A percentile compares a stretch with the other conserved stretches of the same genome.
Evolutionary conservation across 2,329 filamentous ascomycete species (phyloP).

Genomic region (Fusarium longipes): DNA sequence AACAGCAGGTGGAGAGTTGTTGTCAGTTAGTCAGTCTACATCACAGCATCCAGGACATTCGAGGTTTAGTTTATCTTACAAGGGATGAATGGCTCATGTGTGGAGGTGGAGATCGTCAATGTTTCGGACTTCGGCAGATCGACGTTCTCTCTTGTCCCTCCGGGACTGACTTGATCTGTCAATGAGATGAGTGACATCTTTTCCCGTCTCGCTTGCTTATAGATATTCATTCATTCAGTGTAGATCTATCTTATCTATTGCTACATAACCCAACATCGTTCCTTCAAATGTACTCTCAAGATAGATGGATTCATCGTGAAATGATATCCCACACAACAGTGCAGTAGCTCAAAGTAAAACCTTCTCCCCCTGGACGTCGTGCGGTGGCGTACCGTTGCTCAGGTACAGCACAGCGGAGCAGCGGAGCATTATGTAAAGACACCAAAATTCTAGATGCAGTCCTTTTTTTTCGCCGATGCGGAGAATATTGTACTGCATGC

Average conservation of each 20-base stretch:
- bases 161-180: neutral
- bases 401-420: constrained; percentile 8
- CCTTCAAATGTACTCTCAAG: neutral
- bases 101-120: constrained; percentile 3
- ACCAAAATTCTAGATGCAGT: constrained; percentile 18
- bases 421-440: neutral
- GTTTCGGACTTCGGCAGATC: constrained; percentile 32
- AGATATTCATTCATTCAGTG: neutral
- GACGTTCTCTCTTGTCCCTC: constrained; percentile 8
- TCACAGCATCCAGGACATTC: neutral
- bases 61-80: neutral
- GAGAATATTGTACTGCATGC: neutral
- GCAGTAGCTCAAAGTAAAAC: neutral
- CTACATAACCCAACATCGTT: neutral
- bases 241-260: neutral
- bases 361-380: neutral
- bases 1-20: neutral
- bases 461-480: neutral
- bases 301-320: neutral
- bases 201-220: neutral
- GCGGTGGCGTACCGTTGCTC: neutral
- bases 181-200: neutral
- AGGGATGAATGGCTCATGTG: neutral
- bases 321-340: neutral
- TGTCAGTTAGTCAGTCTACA: neutral